phyloP scores from a whole-genome alignment of 208 protist genomes.

The Strigomonas galati region DNA sequence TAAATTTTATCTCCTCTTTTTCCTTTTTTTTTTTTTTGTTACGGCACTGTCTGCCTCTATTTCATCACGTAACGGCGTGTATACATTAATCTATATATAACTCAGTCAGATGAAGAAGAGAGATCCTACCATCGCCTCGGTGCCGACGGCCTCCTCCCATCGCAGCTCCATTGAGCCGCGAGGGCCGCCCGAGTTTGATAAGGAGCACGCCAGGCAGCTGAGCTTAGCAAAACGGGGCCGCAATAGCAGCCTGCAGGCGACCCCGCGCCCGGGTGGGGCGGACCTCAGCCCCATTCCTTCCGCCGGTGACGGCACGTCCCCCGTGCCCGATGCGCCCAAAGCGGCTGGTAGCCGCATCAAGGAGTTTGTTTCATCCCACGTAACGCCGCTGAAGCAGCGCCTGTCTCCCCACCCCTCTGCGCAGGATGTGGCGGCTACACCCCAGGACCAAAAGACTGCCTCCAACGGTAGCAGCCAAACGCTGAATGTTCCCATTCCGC shows the following conservation, averaged over 20 bases:
- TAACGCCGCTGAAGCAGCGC: conserved; percentile 16
- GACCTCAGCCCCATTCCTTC: conserved; percentile 1
- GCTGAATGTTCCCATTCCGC: no score
- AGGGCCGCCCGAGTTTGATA: conserved; percentile 52
- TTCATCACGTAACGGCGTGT: no score
- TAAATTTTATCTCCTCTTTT: background rate
- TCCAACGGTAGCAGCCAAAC: no score
- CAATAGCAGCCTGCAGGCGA: conserved; percentile 20
- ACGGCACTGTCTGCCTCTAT: no score
- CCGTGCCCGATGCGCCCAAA: conserved; percentile 7
- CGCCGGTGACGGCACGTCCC: conserved; percentile 6
- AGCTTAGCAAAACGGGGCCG: conserved; percentile 38
- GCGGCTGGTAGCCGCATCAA: conserved; percentile 21
- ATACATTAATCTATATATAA: background rate
- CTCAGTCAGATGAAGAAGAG: no score
- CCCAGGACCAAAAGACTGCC: no score
- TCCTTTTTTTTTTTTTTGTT: conserved; percentile 1
- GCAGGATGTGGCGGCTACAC: no score
- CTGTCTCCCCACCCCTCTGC: no score
- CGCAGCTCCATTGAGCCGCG: conserved; percentile 59
- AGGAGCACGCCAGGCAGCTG: conserved; percentile 45
- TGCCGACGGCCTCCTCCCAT: conserved; percentile 40
- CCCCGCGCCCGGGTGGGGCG: conserved; percentile 9
- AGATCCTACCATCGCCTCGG: conserved; percentile 8
- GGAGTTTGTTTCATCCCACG: conserved; percentile 29